Percentiles rank a stretch among this genome's conserved stretches.
Conservation (phyloP, 495 filamentous ascomycete genomes). For the Penicillium lagena region DNA sequence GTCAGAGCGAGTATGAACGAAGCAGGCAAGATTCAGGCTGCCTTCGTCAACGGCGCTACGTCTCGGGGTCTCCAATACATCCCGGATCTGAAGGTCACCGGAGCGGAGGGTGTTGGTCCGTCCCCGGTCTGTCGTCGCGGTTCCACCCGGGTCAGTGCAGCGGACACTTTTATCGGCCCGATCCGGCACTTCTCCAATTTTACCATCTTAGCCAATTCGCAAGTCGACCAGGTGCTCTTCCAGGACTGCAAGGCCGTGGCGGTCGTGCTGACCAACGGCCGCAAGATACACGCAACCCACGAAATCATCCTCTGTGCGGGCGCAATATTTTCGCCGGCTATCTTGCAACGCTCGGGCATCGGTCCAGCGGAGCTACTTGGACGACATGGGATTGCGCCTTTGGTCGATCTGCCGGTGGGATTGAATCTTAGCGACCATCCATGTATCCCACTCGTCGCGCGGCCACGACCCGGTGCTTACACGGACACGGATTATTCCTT, state of each 20-base stretch:
- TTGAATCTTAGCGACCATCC: constrained; percentile 1
- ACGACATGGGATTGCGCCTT: constrained; percentile 1
- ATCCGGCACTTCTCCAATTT: not conserved
- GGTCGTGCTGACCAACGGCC: not conserved
- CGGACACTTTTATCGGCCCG: constrained; percentile 1
- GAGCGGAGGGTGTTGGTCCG: not conserved
- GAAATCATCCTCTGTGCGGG: constrained; percentile 1
- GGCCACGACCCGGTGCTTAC: constrained; percentile 1
- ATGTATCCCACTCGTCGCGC: constrained; percentile 1
- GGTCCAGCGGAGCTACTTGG: not conserved
- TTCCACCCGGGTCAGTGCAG: not conserved
- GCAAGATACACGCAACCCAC: constrained; percentile 2
- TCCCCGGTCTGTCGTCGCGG: not conserved
- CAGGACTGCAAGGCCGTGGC: not conserved
- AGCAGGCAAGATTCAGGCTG: constrained; percentile 1
- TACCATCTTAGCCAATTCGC: not conserved
- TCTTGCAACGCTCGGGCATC: constrained; percentile 1
- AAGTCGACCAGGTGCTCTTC: not conserved
- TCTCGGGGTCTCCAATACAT: not conserved
- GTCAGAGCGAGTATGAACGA: constrained; percentile 1
- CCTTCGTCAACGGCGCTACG: not conserved
- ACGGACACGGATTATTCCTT: constrained; percentile 2
- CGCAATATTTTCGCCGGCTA: constrained; percentile 1
- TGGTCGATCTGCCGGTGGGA: constrained; percentile 1
- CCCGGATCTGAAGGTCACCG: not conserved